A percentile compares a stretch with the other conserved stretches of the same genome.
Evolutionary conservation across 2,329 filamentous ascomycete genomes (phyloP).

Genomic region (Xylaria sp.): DNA sequence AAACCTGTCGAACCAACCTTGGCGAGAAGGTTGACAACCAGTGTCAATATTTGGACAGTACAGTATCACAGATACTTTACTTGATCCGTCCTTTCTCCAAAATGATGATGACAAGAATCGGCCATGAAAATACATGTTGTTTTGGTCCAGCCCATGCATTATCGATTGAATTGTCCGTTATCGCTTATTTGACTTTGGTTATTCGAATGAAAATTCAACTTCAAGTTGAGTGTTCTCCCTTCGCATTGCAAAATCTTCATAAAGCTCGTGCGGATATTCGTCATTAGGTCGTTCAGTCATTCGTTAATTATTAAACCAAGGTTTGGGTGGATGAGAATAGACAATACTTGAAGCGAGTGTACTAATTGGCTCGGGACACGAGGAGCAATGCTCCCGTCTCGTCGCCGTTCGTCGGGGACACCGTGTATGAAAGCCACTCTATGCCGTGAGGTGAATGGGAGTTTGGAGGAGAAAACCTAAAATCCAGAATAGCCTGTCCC

Average conservation of each 20-base stretch:
- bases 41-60: slow-evolving; percentile 46
- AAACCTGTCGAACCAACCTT: slow-evolving; percentile 41
- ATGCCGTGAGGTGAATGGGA: slow-evolving; percentile 53
- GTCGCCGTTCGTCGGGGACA: slow-evolving; percentile 52
- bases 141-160: slow-evolving; percentile 45
- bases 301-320: slow-evolving; percentile 58
- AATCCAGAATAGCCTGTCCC: slow-evolving; percentile 58
- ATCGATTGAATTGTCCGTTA: slow-evolving; percentile 44
- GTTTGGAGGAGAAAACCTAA: slow-evolving; percentile 53
- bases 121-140: slow-evolving; percentile 42
- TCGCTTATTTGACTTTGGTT: slow-evolving; percentile 45
- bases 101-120: slow-evolving; percentile 44
- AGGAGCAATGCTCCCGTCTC: slow-evolving; percentile 30
- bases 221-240: slow-evolving; percentile 50
- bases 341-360: slow-evolving; percentile 54
- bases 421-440: slow-evolving; percentile 57
- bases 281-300: slow-evolving; percentile 53
- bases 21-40: slow-evolving; percentile 46
- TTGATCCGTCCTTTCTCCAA: slow-evolving; percentile 41
- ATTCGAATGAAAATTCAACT: slow-evolving; percentile 48
- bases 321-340: slow-evolving; percentile 50
- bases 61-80: slow-evolving; percentile 45
- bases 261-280: slow-evolving; percentile 50
- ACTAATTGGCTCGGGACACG: slow-evolving; percentile 36
- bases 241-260: slow-evolving; percentile 58